A percentile compares a stretch with the other conserved stretches of the same genome.
These are phyloP conservation scores for Penicillium sp. DNA, from an alignment of 2,329 filamentous ascomycete genomes.

Conservation along the genomic window DNA sequence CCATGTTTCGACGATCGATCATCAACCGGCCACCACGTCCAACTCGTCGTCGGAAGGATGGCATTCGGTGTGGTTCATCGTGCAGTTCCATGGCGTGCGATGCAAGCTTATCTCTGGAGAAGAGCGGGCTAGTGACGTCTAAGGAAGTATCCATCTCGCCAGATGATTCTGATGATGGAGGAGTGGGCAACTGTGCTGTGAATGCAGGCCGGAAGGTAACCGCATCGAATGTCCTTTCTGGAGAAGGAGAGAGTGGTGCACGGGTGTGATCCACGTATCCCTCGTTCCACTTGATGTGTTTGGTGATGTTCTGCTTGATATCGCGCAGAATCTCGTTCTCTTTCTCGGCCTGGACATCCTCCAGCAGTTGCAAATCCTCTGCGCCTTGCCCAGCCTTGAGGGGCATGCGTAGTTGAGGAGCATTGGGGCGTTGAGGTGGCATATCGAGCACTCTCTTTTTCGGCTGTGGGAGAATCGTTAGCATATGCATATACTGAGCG, in stretches of 20 bases:
- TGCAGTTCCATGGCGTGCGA: slow-evolving; percentile 45
- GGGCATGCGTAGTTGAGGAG: slow-evolving; percentile 66
- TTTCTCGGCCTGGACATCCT: slow-evolving; percentile 76
- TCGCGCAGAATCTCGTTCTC: slow-evolving; percentile 76
- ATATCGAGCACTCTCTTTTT: slow-evolving; percentile 67
- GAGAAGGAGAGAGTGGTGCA: slow-evolving; percentile 76
- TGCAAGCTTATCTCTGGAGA: slow-evolving; percentile 39
- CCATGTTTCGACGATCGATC: slow-evolving; percentile 78
- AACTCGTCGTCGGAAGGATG: slow-evolving; percentile 77
- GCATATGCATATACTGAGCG: slow-evolving; percentile 39
- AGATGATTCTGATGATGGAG: slow-evolving; percentile 49
- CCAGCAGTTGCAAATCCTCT: slow-evolving; percentile 72
- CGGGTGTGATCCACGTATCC: slow-evolving; percentile 85
- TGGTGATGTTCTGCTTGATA: slow-evolving; percentile 81
- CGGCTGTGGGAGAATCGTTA: slow-evolving; percentile 53
- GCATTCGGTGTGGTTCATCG: slow-evolving; percentile 48
- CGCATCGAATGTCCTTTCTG: slow-evolving; percentile 60
- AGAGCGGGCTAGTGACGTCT: slow-evolving; percentile 34
- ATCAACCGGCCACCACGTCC: slow-evolving; percentile 81
- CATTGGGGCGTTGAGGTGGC: slow-evolving; percentile 60
- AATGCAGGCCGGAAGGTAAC: slow-evolving; percentile 63
- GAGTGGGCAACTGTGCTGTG: slow-evolving; percentile 63
- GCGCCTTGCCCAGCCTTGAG: slow-evolving; percentile 72
- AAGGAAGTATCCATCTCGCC: slow-evolving; percentile 42
- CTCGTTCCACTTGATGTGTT: slow-evolving; percentile 88